Percentiles rank a stretch among this genome's conserved stretches.
phyloP scores from a whole-genome alignment of 2,329 filamentous ascomycete genomes.

The Fusarium lateritium region DNA sequence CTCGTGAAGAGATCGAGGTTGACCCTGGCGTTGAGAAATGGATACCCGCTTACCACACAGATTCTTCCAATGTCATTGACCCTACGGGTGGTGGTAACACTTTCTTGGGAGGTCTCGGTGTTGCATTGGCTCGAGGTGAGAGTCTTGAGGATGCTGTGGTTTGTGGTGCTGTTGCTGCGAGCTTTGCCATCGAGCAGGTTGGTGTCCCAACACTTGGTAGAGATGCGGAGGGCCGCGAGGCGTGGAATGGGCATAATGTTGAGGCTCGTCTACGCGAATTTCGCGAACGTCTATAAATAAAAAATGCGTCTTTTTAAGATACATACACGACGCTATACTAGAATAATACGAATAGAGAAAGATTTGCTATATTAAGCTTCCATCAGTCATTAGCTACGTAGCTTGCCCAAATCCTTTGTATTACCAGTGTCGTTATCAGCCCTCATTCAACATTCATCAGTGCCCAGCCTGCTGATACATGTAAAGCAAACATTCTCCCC shows the following conservation, averaged over 20 bases:
- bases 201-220: constrained; percentile 77
- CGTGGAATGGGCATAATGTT: constrained; percentile 73
- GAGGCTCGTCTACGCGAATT: constrained; percentile 68
- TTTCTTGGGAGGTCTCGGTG: constrained; percentile 77
- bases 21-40: constrained; percentile 78
- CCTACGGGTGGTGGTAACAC: constrained; percentile 95
- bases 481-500: constrained; percentile 9
- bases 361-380: constrained; percentile 21
- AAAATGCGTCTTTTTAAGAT: not conserved
- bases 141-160: constrained; percentile 78
- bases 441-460: constrained; percentile 10
- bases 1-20: constrained; percentile 71
- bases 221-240: constrained; percentile 64
- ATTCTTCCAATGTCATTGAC: constrained; percentile 77
- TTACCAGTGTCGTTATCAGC: constrained; percentile 17
- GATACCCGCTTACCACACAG: constrained; percentile 82
- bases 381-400: constrained; percentile 25
- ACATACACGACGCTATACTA: constrained; percentile 22
- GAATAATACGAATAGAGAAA: constrained; percentile 32
- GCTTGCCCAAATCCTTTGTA: constrained; percentile 5
- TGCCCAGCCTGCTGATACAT: constrained; percentile 8
- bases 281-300: constrained; percentile 56
- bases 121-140: constrained; percentile 72
- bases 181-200: constrained; percentile 95
- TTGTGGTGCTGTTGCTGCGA: constrained; percentile 87